Evolutionary conservation across 441 rosid genomes (phyloP).

Genomic region (Euphorbia corollata): DNA sequence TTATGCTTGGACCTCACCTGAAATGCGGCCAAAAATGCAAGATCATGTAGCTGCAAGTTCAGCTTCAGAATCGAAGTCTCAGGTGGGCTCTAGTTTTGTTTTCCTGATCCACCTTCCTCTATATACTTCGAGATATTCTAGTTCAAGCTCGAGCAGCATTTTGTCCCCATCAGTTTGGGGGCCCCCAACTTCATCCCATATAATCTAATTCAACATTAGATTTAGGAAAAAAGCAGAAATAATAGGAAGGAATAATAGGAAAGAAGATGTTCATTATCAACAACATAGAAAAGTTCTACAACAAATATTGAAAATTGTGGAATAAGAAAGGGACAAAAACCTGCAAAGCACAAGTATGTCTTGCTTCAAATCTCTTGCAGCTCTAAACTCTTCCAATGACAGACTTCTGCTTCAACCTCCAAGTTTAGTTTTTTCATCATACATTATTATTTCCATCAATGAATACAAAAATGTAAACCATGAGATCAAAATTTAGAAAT

Average conservation of each 20-base stretch:
- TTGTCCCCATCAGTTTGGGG: conserved; percentile 66
- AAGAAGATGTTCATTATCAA: too few relatives aligned
- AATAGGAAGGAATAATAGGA: too few relatives aligned
- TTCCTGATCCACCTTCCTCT: conserved; percentile 87
- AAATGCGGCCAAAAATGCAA: conserved; percentile 20
- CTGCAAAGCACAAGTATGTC: conserved; percentile 82
- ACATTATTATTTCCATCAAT: too few relatives aligned
- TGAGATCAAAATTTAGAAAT: background rate
- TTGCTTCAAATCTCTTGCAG: conserved; percentile 85
- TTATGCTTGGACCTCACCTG: background rate
- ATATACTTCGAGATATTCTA: conserved; percentile 87
- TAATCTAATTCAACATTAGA: conserved; percentile 40
- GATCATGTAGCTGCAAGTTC: conserved; percentile 81
- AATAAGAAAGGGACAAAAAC: too few relatives aligned
- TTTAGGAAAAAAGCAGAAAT: background rate
- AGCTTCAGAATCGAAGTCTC: conserved; percentile 76
- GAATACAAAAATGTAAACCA: conserved; percentile 4
- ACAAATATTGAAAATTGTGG: too few relatives aligned
- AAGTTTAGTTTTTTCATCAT: conserved; percentile 15
- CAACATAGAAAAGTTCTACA: too few relatives aligned
- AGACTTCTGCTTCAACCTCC: conserved; percentile 87
- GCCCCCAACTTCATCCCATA: conserved; percentile 99
- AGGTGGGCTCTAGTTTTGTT: conserved; percentile 78
- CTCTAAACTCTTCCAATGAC: conserved; percentile 70
- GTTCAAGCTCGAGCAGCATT: conserved; percentile 87